Base-by-base conservation (phyloP, 75 land plant genomes). In the Pinus albicaulis region DNA sequence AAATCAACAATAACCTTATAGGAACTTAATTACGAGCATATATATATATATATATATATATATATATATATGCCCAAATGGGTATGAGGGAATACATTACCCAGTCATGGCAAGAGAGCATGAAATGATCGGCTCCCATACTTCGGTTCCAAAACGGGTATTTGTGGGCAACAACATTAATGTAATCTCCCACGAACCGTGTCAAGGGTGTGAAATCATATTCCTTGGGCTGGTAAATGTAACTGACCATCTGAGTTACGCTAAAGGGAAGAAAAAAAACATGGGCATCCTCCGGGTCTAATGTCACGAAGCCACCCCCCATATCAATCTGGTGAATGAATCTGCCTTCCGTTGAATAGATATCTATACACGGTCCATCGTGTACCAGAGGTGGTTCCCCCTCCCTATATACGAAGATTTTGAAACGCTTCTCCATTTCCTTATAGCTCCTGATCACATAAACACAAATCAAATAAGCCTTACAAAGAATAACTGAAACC, bases 321-420 rank as follows among this genome's bases (percentile, higher is more conserved):
- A 86, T 68, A 66, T 95, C 92, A 72, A 95, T 76, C 22, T 71
- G 66, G 58, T 93, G 80, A 34, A 95, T 95, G 81, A 95, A 91
- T 25, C 88, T 77, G 11, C 98, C 99, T 41, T 95, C 99, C 19
- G 76, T 88, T 26, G 96, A 83, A 44, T 95, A 95, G 23, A 93
- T 95, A 76, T 92, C 86, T 71, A 85, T 81, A 79, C 92, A 93
- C 0, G 93, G 93, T 17, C 98, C 96, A 72, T 88, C 77, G 57
- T 95, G 96, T 76, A 95, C 92, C 59, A 95, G 41, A 19, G 98
- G 98, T 1, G 89, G 89, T 79, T 93, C 92, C 11, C 98, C 98
- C 76, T 95, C 96, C 26, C 76, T 64, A 52, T 93, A 95, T 4
- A 87, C 87, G 66, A 64, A 90, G 11, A 95, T 77, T 84, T 88